Conservation (phyloP, 331 rosid genomes). For the Malus hybrid region DNA sequence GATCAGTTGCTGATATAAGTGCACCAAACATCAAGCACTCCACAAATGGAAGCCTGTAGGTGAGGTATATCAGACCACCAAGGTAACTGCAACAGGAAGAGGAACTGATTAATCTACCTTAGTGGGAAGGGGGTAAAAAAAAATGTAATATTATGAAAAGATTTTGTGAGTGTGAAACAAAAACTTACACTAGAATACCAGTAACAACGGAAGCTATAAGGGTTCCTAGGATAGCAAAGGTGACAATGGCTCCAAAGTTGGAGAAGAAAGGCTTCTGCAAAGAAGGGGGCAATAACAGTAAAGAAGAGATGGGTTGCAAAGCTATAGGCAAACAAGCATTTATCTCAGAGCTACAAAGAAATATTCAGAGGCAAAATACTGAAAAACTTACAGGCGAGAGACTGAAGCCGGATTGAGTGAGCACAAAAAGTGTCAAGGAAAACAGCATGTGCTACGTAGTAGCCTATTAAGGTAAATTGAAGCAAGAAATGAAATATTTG, state of each 20-base stretch:
- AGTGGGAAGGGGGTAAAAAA: constrained; percentile 1
- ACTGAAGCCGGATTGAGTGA: constrained; percentile 97
- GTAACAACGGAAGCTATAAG: constrained; percentile 83
- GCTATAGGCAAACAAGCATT: not conserved
- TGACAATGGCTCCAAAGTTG: constrained; percentile 94
- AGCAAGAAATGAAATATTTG: not conserved
- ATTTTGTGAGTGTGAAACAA: not conserved
- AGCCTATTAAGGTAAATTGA: not conserved
- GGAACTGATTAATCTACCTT: not conserved
- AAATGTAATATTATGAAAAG: not conserved
- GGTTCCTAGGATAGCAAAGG: constrained; percentile 87
- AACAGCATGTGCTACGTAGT: not conserved
- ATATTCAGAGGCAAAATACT: too few species aligned
- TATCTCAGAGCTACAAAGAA: not conserved
- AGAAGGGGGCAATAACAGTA: constrained; percentile 7
- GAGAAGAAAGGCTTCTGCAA: constrained; percentile 91
- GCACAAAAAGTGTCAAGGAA: constrained; percentile 51
- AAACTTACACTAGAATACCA: constrained; percentile 74
- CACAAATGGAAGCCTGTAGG: constrained; percentile 83
- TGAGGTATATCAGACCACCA: constrained; percentile 74
- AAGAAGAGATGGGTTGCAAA: not conserved
- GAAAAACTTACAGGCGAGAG: constrained; percentile 77
- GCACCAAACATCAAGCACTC: constrained; percentile 99
- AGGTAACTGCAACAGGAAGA: constrained; percentile 60
- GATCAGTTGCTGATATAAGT: constrained; percentile 96